Evolutionary conservation across 1,284 basidiomycete species (phyloP).

Genomic region (Boletellus deceptivus): DNA sequence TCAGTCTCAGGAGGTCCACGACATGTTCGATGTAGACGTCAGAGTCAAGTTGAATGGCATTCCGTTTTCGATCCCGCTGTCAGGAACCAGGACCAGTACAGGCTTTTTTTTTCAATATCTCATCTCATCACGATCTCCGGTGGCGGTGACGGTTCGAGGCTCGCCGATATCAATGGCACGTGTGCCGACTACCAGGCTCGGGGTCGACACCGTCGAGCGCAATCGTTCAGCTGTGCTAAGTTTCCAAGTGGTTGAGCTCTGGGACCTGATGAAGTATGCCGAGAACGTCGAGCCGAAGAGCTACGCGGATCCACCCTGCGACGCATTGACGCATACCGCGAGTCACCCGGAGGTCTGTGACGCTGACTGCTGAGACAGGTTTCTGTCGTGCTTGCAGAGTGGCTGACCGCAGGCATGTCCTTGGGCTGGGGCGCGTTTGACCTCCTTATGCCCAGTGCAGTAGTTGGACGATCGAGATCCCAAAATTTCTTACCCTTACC

Average conservation of each 20-base stretch:
- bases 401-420: background rate
- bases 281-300: background rate
- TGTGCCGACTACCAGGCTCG: background rate
- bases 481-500: background rate
- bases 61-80: background rate
- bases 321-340: background rate
- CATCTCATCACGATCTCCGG: background rate
- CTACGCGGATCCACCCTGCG: background rate
- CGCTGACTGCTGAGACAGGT: background rate
- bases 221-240: background rate
- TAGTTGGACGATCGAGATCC: background rate
- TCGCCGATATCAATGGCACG: background rate
- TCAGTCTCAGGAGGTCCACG: background rate
- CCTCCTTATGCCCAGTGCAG: background rate
- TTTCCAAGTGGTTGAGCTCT: background rate
- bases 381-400: background rate
- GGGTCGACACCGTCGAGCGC: background rate
- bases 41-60: background rate
- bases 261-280: background rate
- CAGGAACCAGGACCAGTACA: background rate
- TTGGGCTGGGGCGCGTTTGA: background rate
- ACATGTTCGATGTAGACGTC: background rate
- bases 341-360: background rate
- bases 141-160: background rate
- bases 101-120: background rate